Base-by-base conservation (phyloP, 768 basidiomycete genomes). In the Panaeolus cyanescens region DNA sequence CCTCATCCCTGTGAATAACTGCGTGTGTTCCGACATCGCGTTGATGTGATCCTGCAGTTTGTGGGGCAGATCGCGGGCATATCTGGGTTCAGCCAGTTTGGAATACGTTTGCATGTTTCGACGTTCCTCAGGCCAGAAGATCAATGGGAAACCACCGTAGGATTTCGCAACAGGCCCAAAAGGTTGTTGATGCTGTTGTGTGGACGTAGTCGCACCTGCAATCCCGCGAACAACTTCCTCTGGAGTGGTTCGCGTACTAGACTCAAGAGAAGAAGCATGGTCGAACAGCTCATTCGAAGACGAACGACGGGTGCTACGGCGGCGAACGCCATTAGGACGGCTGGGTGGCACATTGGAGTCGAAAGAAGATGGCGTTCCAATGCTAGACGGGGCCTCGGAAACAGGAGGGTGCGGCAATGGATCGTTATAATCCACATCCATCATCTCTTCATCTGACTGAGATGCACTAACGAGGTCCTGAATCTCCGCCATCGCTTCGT, bases 31-130 rank as follows among this genome's bases (percentile, higher is more conserved):
- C 1, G 79, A 75, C 64, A 86, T 77, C 1, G 74, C 67, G 70
- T 91, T 90, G 73, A 92, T 82, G 57, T 82, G 75, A 69, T 92
- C 90, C 59, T 91, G 87, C 5, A 92, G 68, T 3, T 76, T 63
- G 64, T 87, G 85, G 0, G 87, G 86, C n/a, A 92, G 77, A 61
- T 91, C 80, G 59, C 72, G 77, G 2, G 84, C 70, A 15, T 75
- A 72, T 40, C 70, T 67, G 54, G 73, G 36, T 72, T 74, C 37
- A 71, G 73, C 54, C 76, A 75, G 54, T 77, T 50, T 50, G 15
- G 45, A 50, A n/a, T 50, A 50, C 2, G 45, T 50, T 13, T 28
- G 45, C 25, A 50, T 25, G 8, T 50, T 50, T 15, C 45, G 9
- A 13, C 45, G 45, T 28, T 50, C 45, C 30, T 50, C 45, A 9